Conservation (phyloP, 495 filamentous ascomycete genomes). For the Pseudoneurospora amorphoporcata region DNA sequence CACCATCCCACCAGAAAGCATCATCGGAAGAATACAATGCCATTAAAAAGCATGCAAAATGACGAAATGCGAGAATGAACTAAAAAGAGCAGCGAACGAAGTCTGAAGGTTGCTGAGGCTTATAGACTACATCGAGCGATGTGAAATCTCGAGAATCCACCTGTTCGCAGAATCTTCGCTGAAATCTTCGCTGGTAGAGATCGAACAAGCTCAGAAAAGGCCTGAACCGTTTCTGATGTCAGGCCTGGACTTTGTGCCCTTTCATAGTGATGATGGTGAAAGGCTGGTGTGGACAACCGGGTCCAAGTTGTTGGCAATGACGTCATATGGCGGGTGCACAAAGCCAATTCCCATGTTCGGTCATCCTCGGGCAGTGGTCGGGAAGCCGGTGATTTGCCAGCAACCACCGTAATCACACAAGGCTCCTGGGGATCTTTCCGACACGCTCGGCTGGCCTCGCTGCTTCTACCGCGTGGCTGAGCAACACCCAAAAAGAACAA, state of each 20-base stretch:
- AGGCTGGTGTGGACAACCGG: background rate
- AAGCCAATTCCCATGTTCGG: background rate
- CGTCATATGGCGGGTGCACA: background rate
- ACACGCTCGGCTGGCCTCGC: background rate
- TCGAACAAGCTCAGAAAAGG: background rate
- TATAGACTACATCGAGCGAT: background rate
- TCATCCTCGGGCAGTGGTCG: background rate
- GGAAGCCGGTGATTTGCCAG: background rate
- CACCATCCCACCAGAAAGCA: background rate
- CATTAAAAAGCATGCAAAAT: background rate
- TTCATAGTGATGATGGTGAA: background rate
- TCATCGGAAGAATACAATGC: background rate
- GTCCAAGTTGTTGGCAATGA: background rate
- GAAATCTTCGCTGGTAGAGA: background rate
- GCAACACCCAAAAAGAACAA: background rate
- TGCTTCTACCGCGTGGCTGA: background rate
- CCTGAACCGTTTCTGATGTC: background rate
- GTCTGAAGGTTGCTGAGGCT: background rate
- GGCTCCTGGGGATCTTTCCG: background rate
- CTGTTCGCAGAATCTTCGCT: background rate
- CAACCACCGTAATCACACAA: background rate
- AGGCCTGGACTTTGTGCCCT: background rate
- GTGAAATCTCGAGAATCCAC: background rate
- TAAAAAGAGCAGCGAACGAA: background rate
- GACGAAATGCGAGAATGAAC: background rate